Percentiles rank a stretch among this genome's conserved stretches.
Evolutionary conservation across 768 basidiomycete species (phyloP).

Genomic region (Cystobasidium onofrii): DNA sequence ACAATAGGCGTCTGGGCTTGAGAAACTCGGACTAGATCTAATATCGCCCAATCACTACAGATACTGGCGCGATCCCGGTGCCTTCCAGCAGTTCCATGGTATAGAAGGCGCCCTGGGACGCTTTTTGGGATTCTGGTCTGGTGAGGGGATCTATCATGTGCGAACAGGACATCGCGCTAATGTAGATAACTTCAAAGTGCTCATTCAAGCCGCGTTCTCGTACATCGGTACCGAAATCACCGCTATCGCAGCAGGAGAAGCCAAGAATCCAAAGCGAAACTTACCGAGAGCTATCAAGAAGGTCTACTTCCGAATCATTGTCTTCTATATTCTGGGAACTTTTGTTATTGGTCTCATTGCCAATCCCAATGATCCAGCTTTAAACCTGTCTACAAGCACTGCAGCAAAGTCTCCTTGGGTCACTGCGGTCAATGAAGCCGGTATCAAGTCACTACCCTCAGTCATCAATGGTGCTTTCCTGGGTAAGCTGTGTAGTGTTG

Average conservation of each 20-base stretch:
- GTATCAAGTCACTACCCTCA: slow-evolving; percentile 46
- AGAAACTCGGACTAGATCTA: too few species aligned
- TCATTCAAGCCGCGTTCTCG: slow-evolving; percentile 79
- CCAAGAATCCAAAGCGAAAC: slow-evolving; percentile 49
- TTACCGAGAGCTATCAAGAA: slow-evolving; percentile 57
- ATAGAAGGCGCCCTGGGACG: slow-evolving; percentile 59
- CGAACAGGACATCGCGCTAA: not conserved
- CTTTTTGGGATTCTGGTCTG: slow-evolving; percentile 63
- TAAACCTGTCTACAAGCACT: slow-evolving; percentile 49
- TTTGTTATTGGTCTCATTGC: slow-evolving; percentile 74
- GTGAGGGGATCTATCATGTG: slow-evolving; percentile 39
- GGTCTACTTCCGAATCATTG: slow-evolving; percentile 67
- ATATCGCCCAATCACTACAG: not conserved
- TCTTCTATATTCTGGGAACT: slow-evolving; percentile 65
- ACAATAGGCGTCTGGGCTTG: not conserved
- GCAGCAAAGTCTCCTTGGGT: slow-evolving; percentile 45
- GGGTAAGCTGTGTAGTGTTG: slow-evolving; percentile 33
- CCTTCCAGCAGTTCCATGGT: slow-evolving; percentile 62
- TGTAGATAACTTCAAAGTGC: not conserved
- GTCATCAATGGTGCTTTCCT: slow-evolving; percentile 48
- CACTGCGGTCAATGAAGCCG: slow-evolving; percentile 47
- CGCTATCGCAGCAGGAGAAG: slow-evolving; percentile 49
- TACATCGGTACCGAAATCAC: slow-evolving; percentile 60
- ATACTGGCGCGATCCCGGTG: slow-evolving; percentile 62
- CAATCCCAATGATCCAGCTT: slow-evolving; percentile 57